Conservation (phyloP, 192 early-diverging fungal genomes). For the Backusella macrospora region DNA sequence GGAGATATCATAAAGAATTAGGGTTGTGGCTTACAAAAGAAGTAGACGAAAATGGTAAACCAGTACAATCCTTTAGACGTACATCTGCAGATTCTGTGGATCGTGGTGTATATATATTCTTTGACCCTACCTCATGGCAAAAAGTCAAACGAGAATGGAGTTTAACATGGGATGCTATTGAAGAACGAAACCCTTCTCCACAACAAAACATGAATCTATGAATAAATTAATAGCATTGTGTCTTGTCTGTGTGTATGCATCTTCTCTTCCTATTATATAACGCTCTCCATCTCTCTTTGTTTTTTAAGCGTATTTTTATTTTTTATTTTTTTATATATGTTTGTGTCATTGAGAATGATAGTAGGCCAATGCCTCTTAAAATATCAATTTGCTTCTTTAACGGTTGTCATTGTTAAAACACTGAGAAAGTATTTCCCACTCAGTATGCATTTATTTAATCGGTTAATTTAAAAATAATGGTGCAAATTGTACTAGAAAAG, state of each 20-base stretch:
- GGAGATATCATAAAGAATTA: conserved; percentile 15
- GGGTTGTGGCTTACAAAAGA: conserved; percentile 47
- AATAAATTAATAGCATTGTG: not conserved
- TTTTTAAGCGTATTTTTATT: no score
- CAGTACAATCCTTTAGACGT: conserved; percentile 53
- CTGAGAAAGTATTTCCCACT: no score
- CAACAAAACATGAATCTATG: conserved; percentile 8
- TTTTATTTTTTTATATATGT: not conserved
- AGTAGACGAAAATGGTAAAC: conserved; percentile 47
- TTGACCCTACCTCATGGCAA: conserved; percentile 89
- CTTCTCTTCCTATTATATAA: not conserved
- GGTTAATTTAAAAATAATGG: no score
- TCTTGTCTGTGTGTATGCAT: not conserved
- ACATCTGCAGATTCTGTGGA: conserved; percentile 59
- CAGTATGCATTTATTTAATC: no score
- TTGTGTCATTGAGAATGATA: not conserved
- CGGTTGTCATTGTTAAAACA: no score
- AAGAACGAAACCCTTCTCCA: conserved; percentile 62
- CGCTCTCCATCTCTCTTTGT: not conserved
- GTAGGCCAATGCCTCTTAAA: no score
- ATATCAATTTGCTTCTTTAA: no score
- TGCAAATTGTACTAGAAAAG: no score
- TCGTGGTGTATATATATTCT: conserved; percentile 87
- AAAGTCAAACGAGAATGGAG: conserved; percentile 89
- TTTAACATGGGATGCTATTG: conserved; percentile 84